phyloP scores from a whole-genome alignment of 2,329 filamentous ascomycete species.

The Curvularia hawaiiensis region DNA sequence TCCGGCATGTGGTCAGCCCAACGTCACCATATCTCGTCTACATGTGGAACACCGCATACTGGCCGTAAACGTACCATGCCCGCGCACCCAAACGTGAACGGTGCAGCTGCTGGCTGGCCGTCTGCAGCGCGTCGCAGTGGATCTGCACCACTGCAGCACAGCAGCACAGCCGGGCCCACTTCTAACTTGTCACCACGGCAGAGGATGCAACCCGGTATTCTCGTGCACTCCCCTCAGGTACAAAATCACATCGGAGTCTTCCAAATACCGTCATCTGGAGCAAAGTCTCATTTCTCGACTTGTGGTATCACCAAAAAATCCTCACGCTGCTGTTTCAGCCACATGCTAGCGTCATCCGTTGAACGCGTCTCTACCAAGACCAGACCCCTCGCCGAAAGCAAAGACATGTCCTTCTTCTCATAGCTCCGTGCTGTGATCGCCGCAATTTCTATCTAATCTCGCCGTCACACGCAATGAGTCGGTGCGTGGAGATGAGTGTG shows the following conservation, averaged over 20 bases:
- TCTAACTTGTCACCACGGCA: slow-evolving; percentile 1
- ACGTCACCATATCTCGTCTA: slow-evolving; percentile 20
- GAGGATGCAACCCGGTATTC: background rate
- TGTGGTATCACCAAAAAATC: slow-evolving; percentile 1
- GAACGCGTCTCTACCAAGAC: slow-evolving; percentile 10
- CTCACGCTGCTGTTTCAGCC: slow-evolving; percentile 5
- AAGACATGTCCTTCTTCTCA: slow-evolving; percentile 14
- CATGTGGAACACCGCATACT: slow-evolving; percentile 10
- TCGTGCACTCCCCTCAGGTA: slow-evolving; percentile 9
- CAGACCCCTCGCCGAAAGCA: slow-evolving; percentile 20
- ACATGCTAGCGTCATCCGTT: slow-evolving; percentile 10
- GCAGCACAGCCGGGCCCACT: slow-evolving; percentile 2
- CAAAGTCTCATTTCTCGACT: slow-evolving; percentile 1
- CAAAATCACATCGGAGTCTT: slow-evolving; percentile 2
- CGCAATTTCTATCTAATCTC: slow-evolving; percentile 14
- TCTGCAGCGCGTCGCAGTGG: background rate
- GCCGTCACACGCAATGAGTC: slow-evolving; percentile 17
- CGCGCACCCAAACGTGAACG: slow-evolving; percentile 5
- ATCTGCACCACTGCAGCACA: slow-evolving; percentile 1
- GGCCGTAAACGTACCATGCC: slow-evolving; percentile 4
- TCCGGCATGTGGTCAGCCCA: slow-evolving; percentile 18
- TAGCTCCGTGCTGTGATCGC: slow-evolving; percentile 21
- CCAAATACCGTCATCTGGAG: slow-evolving; percentile 1
- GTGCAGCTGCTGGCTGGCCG: background rate
- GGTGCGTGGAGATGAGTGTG: slow-evolving; percentile 8